Evolutionary conservation across 1,139 yeast genomes (phyloP), one percentile per base, ranked within the genome.

Genomic region (Schizosaccharomyces versatilis): DNA sequence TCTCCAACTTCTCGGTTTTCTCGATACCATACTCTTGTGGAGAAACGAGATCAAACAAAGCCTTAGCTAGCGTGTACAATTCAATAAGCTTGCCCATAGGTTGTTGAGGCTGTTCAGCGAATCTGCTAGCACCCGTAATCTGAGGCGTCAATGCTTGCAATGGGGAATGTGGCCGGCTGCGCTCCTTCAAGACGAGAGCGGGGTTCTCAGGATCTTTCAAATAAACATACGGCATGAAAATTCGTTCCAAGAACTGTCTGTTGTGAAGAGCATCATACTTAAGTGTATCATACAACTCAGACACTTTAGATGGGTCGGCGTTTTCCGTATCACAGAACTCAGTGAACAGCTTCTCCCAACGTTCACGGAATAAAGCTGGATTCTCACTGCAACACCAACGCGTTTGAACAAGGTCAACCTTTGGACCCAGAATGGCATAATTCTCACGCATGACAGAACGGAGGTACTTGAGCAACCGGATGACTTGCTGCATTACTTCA

Each of bases 1-100:
- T 93, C 66, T 93, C 98, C 59, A 93, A 73, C 66, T 93, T 93
- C 66, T 93, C 98, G 64, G 83, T 84, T 64, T 86, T 95, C 60
- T 88, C 88, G 61, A 93, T 93, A 60, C 99, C 99, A 65, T 93
- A 93, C 65, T 93, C 98, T 68, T 93, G 97, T 10, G 99, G 99
- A 68, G 98, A 90, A 55, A 93, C 86, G 64, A 90, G 90, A 52
- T 93, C 99, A 69, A 93, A 93, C 60, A 93, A 70, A 3, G 93
- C 95, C 67, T 93, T 93, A 0, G 96, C 84, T 56, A 93, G 73
- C 60, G 90, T 73, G 67, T 88, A 93, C 57, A 93, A 73, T 65
- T 93, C 98, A 61, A 97, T 75, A 58, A 93, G 73, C 53, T 60
- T 60, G 40, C 47, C 57, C 38, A 56, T 53, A 36, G 49, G 49